phyloP scores from a whole-genome alignment of 805 yeast species.

The Candida loeiensis region DNA sequence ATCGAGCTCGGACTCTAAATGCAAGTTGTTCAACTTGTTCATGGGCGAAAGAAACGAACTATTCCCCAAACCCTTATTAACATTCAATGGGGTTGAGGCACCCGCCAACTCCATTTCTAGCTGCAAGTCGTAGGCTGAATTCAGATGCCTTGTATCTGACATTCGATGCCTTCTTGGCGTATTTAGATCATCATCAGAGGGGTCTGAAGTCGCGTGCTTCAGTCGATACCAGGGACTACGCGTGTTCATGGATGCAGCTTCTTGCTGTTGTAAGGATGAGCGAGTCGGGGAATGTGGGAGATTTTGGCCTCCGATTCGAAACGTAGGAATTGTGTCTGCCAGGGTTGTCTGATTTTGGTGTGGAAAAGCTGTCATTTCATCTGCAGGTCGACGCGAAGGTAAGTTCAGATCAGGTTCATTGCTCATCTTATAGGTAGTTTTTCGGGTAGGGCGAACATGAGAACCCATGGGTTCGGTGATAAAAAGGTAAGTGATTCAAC shows the following conservation, averaged over 20 bases:
- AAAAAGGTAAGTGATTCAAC: not conserved
- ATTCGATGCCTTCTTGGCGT: constrained; percentile 3
- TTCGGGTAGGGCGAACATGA: not conserved
- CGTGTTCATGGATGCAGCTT: not conserved
- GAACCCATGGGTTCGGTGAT: constrained; percentile 1
- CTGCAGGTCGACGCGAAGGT: no score
- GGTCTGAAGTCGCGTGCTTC: constrained; percentile 9
- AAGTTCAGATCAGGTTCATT: not conserved
- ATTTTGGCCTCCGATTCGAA: no score
- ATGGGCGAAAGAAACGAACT: constrained; percentile 32
- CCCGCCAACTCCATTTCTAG: constrained; percentile 14
- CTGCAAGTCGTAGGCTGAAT: constrained; percentile 2
- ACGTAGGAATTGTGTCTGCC: no score
- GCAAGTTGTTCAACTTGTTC: constrained; percentile 31
- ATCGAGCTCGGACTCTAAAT: constrained; percentile 21
- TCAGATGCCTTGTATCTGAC: not conserved
- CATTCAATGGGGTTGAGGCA: constrained; percentile 24
- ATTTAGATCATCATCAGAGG: constrained; percentile 10
- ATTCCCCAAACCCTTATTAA: constrained; percentile 7
- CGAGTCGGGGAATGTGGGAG: no score
- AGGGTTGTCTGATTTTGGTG: no score
- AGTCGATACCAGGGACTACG: constrained; percentile 12
- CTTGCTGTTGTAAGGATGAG: not conserved
- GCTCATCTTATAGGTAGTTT: not conserved
- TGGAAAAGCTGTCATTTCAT: no score